Percentiles rank a stretch among this genome's conserved stretches.
Evolutionary conservation across 176 grass and related monocot species (phyloP).

Genomic region (Microstegium vimineum): DNA sequence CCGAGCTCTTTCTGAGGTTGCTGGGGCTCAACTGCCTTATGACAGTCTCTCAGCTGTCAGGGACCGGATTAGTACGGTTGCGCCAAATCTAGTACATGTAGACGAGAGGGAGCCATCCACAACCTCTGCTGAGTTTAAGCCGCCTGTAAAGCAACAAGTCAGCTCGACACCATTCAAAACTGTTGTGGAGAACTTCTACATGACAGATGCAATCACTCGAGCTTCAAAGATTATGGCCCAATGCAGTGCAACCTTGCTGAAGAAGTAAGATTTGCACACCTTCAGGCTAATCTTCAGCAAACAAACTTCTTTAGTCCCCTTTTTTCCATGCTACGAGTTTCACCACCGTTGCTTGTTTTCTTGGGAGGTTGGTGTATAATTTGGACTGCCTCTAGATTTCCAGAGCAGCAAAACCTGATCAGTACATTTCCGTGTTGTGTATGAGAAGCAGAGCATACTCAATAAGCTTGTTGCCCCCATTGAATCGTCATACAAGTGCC

Average conservation of each 20-base stretch:
- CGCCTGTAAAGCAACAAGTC: slow-evolving; percentile 49
- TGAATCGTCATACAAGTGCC: slow-evolving; percentile 11
- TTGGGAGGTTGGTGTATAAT: slow-evolving; percentile 22
- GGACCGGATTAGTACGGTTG: slow-evolving; percentile 61
- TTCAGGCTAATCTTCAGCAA: background rate
- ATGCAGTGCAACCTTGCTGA: slow-evolving; percentile 74
- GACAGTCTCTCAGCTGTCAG: slow-evolving; percentile 51
- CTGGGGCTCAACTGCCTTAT: slow-evolving; percentile 63
- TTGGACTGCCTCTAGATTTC: slow-evolving; percentile 45
- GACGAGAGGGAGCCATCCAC: slow-evolving; percentile 78
- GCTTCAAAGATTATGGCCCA: slow-evolving; percentile 99
- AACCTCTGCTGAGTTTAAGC: slow-evolving; percentile 64
- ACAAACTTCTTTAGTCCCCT: slow-evolving; percentile 2
- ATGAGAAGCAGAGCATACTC: slow-evolving; percentile 46
- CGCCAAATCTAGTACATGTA: slow-evolving; percentile 65
- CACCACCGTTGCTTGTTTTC: slow-evolving; percentile 10
- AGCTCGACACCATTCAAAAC: slow-evolving; percentile 57
- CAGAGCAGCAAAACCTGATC: slow-evolving; percentile 53
- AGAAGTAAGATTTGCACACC: slow-evolving; percentile 48
- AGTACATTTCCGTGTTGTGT: slow-evolving; percentile 41
- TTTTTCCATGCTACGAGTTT: slow-evolving; percentile 12
- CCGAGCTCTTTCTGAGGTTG: slow-evolving; percentile 77
- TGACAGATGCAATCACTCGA: slow-evolving; percentile 90
- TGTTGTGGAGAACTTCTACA: slow-evolving; percentile 85
- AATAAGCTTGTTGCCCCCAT: slow-evolving; percentile 48